These are phyloP conservation scores for Chaetoceros muelleri DNA, from an alignment of 108 stramenopile species.

Conservation along the genomic window DNA sequence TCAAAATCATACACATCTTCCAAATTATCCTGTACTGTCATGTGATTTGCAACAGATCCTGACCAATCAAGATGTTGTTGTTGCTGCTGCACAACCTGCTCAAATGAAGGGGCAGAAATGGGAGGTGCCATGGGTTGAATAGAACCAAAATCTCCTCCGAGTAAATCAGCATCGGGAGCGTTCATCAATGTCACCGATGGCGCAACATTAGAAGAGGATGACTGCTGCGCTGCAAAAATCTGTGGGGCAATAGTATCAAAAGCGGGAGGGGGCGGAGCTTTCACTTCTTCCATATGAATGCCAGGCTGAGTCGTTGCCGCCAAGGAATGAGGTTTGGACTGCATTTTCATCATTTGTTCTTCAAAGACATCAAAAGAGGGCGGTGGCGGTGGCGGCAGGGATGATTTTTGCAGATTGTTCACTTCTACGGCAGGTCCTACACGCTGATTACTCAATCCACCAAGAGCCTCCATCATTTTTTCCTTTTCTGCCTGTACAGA, in stretches of 20 bases:
- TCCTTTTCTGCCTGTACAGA: conserved; percentile 14
- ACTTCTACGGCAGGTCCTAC: conserved; percentile 11
- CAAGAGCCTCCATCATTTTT: conserved; percentile 7
- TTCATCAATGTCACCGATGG: conserved; percentile 8
- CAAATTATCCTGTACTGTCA: conserved; percentile 7
- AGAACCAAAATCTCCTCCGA: not conserved
- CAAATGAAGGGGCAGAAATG: conserved; percentile 34
- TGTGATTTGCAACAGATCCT: not conserved
- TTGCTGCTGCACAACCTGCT: conserved; percentile 15
- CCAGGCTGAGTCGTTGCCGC: conserved; percentile 15
- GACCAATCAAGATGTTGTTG: not conserved
- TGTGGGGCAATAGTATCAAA: conserved; percentile 34
- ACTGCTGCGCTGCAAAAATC: conserved; percentile 20
- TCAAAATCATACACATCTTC: conserved; percentile 9
- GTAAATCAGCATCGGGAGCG: not conserved
- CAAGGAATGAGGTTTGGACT: conserved; percentile 21
- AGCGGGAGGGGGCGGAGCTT: conserved; percentile 33
- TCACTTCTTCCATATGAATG: not conserved
- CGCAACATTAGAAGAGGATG: conserved; percentile 8
- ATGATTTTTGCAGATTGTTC: conserved; percentile 27
- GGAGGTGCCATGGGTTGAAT: not conserved
- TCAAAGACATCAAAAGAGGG: conserved; percentile 39
- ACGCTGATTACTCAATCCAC: conserved; percentile 4
- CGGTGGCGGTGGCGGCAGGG: conserved; percentile 28
- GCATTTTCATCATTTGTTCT: conserved; percentile 2